These are phyloP conservation scores for Aphanoascus verrucosus DNA, from an alignment of 2,329 filamentous ascomycete genomes.

Conservation along the genomic window DNA sequence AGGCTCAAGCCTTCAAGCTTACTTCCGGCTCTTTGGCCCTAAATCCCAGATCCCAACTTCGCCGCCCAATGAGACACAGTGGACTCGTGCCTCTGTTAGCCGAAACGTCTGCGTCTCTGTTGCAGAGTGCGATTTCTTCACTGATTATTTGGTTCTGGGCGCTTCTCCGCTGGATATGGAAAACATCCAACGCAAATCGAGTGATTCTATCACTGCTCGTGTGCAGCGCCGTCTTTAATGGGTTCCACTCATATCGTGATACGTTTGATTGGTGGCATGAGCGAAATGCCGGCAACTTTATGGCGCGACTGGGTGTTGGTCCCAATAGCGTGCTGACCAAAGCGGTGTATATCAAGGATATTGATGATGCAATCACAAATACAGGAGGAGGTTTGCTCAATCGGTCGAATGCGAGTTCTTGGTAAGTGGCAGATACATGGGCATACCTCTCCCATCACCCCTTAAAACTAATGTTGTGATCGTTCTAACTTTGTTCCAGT, in stretches of 20 bases:
- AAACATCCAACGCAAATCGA: constrained; percentile 59
- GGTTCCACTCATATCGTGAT: constrained; percentile 63
- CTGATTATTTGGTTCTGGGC: constrained; percentile 68
- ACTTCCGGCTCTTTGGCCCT: constrained; percentile 24
- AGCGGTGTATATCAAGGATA: constrained; percentile 70
- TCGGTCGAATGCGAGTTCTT: constrained; percentile 25
- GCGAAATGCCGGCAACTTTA: constrained; percentile 66
- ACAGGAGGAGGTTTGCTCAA: constrained; percentile 21
- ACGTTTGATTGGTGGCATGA: constrained; percentile 76
- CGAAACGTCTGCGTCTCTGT: constrained; percentile 61
- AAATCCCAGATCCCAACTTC: constrained; percentile 28
- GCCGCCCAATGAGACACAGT: constrained; percentile 50
- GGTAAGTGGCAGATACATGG: too few relatives aligned
- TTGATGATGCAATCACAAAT: constrained; percentile 53
- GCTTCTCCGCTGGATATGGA: constrained; percentile 53
- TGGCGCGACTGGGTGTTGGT: constrained; percentile 67
- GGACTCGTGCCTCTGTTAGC: constrained; percentile 58
- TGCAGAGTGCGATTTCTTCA: constrained; percentile 63
- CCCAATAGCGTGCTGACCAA: constrained; percentile 75
- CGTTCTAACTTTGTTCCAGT: constrained; percentile 7
- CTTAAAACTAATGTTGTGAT: neutral
- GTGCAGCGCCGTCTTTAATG: constrained; percentile 60
- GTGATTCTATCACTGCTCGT: constrained; percentile 60
- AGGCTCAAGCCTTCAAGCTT: constrained; percentile 33
- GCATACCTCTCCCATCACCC: neutral